These are phyloP conservation scores for Salix udensis DNA, from an alignment of 345 rosid genomes.

Conservation along the genomic window DNA sequence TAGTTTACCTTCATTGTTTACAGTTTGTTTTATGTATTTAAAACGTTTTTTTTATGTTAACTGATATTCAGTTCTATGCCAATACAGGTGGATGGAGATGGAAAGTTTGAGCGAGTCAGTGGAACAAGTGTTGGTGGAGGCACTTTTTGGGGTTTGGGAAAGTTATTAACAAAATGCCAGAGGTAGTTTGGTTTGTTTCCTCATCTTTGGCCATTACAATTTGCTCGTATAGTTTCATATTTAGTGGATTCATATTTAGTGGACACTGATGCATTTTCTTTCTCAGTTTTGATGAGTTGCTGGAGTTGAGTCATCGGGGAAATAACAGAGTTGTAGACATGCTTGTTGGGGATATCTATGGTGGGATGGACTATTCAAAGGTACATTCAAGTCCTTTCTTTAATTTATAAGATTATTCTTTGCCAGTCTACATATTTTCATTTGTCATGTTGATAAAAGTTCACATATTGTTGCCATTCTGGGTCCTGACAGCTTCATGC, in stretches of 20 bases:
- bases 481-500: not conserved
- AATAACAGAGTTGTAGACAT: slow-evolving; percentile 86
- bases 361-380: slow-evolving; percentile 92
- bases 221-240: not conserved
- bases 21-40: not conserved
- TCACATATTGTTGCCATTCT: not conserved
- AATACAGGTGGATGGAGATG: slow-evolving; percentile 81
- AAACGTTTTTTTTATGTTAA: slow-evolving; percentile 16
- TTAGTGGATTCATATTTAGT: not conserved
- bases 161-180: slow-evolving; percentile 86
- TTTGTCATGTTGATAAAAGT: not conserved
- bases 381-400: slow-evolving; percentile 32
- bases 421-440: not conserved
- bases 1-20: not conserved
- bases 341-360: slow-evolving; percentile 98
- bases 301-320: slow-evolving; percentile 94
- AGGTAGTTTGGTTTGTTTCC: slow-evolving; percentile 42
- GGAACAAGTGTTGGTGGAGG: slow-evolving; percentile 99
- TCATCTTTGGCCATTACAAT: not conserved
- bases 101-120: slow-evolving; percentile 92
- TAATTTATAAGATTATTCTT: not conserved
- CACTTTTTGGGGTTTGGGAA: slow-evolving; percentile 96
- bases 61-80: not conserved
- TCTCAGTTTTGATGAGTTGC: slow-evolving; percentile 86
- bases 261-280: not conserved